These are phyloP conservation scores for Curvularia eragrostidis DNA, from an alignment of 2,329 filamentous ascomycete genomes.

Conservation along the genomic window DNA sequence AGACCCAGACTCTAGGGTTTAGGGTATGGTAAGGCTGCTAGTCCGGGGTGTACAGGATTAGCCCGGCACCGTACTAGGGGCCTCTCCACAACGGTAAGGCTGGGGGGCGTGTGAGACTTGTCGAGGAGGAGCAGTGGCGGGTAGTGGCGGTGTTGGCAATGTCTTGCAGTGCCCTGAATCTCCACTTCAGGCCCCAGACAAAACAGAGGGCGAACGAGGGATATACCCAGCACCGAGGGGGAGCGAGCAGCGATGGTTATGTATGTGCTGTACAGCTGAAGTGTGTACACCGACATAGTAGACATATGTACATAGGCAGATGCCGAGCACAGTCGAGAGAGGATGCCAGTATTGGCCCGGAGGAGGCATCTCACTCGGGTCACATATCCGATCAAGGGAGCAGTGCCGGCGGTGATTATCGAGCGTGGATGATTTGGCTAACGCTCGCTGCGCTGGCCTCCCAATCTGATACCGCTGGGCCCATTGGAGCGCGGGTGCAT, in stretches of 20 bases:
- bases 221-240: background rate
- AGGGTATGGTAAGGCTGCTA: slow-evolving; percentile 41
- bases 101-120: slow-evolving; percentile 40
- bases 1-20: slow-evolving; percentile 37
- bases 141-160: slow-evolving; percentile 46
- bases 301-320: slow-evolving; percentile 7
- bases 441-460: slow-evolving; percentile 35
- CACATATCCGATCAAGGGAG: slow-evolving; percentile 24
- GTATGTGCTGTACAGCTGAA: no score
- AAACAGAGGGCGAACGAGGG: background rate
- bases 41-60: slow-evolving; percentile 43
- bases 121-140: slow-evolving; percentile 44
- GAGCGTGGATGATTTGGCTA: slow-evolving; percentile 33
- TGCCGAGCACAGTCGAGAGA: slow-evolving; percentile 24
- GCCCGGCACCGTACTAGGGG: slow-evolving; percentile 39
- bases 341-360: slow-evolving; percentile 34
- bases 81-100: slow-evolving; percentile 46
- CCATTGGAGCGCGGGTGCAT: slow-evolving; percentile 42
- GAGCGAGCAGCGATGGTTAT: background rate
- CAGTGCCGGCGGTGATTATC: slow-evolving; percentile 26
- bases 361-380: slow-evolving; percentile 32
- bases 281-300: background rate
- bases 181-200: slow-evolving; percentile 35
- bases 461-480: slow-evolving; percentile 35
- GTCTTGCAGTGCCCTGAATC: slow-evolving; percentile 42